Conservation (phyloP, 2,329 filamentous ascomycete species). For the Aspergillus fumigatiaffinis region DNA sequence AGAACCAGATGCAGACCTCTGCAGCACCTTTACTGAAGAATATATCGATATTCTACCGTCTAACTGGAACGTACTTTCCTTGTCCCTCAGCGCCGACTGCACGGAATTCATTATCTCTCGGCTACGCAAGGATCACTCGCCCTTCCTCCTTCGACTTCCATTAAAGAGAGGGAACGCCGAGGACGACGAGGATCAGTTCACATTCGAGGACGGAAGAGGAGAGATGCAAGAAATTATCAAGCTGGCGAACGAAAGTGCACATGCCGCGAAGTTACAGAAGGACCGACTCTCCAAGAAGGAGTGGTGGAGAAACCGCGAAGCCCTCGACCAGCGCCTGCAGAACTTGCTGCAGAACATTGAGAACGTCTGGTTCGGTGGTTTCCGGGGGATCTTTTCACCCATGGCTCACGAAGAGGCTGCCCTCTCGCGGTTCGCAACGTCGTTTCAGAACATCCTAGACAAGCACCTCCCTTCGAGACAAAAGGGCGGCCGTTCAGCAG, state of each 20-base stretch:
- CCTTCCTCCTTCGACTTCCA: constrained; percentile 83
- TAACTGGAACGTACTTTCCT: constrained; percentile 79
- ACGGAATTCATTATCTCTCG: constrained; percentile 89
- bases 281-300: constrained; percentile 70
- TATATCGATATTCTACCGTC: constrained; percentile 82
- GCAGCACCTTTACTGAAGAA: constrained; percentile 66
- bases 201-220: constrained; percentile 71
- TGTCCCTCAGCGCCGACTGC: constrained; percentile 75
- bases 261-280: constrained; percentile 66
- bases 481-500: constrained; percentile 53
- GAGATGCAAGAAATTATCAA: constrained; percentile 81
- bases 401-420: constrained; percentile 59
- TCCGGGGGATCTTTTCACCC: constrained; percentile 88
- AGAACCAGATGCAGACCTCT: constrained; percentile 38
- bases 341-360: constrained; percentile 82
- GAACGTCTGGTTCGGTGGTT: constrained; percentile 90
- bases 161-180: constrained; percentile 77
- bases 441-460: constrained; percentile 74
- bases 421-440: constrained; percentile 70
- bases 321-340: constrained; percentile 70
- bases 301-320: constrained; percentile 87
- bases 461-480: constrained; percentile 79
- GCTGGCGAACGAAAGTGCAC: constrained; percentile 77
- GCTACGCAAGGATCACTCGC: constrained; percentile 68
- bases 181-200: constrained; percentile 75